Percentiles rank a stretch among this genome's conserved stretches.
phyloP scores from a whole-genome alignment of 257 asterid genomes.

The Solanum pinnatisectum region DNA sequence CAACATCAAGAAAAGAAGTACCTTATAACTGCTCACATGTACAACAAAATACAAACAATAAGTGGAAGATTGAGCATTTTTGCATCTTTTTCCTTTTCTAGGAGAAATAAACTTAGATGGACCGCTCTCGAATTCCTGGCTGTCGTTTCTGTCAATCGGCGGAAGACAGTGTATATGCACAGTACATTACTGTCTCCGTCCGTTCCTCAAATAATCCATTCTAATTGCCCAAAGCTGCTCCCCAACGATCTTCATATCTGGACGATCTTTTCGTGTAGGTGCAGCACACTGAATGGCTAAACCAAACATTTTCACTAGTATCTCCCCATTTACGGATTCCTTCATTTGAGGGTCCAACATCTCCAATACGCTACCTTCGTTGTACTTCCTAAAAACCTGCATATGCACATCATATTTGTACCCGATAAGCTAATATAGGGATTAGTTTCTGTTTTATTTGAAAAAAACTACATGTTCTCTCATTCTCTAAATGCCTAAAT shows the following conservation, averaged over 20 bases:
- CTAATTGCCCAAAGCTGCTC: conserved; percentile 90
- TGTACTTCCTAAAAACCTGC: conserved; percentile 75
- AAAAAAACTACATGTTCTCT: background rate
- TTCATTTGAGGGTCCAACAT: conserved; percentile 68
- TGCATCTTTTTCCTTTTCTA: background rate
- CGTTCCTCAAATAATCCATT: conserved; percentile 65
- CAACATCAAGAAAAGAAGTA: background rate
- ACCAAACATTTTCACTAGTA: conserved; percentile 56
- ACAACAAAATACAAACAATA: background rate
- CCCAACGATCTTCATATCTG: conserved; percentile 73
- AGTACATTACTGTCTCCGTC: conserved; percentile 16
- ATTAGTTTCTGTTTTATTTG: background rate
- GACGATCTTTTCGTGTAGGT: conserved; percentile 79
- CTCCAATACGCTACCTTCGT: conserved; percentile 38
- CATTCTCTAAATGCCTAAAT: background rate
- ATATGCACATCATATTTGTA: background rate
- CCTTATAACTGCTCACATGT: background rate
- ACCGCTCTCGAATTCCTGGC: background rate
- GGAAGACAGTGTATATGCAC: background rate
- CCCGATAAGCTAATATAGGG: background rate
- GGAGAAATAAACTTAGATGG: background rate
- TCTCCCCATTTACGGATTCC: conserved; percentile 38
- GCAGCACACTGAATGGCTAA: conserved; percentile 88
- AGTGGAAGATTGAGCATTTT: background rate
- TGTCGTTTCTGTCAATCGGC: background rate